Evolutionary conservation across 164 flowering plant species (phyloP), one percentile per base, ranked within the genome.

Genomic region (Berberis vulgaris): DNA sequence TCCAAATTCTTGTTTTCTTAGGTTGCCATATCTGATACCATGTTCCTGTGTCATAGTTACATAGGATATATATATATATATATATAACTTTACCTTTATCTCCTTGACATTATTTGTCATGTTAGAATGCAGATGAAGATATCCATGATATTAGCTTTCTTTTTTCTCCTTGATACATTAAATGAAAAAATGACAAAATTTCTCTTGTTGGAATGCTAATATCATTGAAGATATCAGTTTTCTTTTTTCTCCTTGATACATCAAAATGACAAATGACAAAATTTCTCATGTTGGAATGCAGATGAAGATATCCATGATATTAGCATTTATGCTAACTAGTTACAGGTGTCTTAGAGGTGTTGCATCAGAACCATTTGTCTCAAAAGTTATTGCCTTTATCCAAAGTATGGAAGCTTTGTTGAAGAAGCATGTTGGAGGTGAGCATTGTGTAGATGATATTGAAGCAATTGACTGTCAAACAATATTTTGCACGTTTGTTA

Each of bases 311-410:
- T 76, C 79, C 46, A 64, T 76, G 4, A 59, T 81, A 59, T 71
- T 89, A 78, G 83, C 91, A 40, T 82, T 80, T 68, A 65, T 82
- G 59, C 71, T 80, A 60, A 62, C 85, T 72, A 84, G 88, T 64
- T 82, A 73, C 79, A 80, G 77, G 65, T 80, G 88, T 74, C 66
- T 82, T 7, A 78, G 78, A 79, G 80, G 69, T 64, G 83, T 87
- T 70, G 76, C 88, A 62, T 76, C 89, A 49, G 91, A 82, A 52
- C 54, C 65, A 44, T 71, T 71, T 67, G 75, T 87, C 46, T 74
- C 82, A 47, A 71, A 73, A 75, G 83, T 74, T 49, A 70, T 44
- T 68, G 80, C 80, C 7, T 86, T 84, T 75, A 62, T 84, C 62
- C 80, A 76, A 61, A 63, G 63, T 55, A 63, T 69, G 13, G 59